phyloP scores from a whole-genome alignment of 345 rosid genomes.

The Brassica juncea region DNA sequence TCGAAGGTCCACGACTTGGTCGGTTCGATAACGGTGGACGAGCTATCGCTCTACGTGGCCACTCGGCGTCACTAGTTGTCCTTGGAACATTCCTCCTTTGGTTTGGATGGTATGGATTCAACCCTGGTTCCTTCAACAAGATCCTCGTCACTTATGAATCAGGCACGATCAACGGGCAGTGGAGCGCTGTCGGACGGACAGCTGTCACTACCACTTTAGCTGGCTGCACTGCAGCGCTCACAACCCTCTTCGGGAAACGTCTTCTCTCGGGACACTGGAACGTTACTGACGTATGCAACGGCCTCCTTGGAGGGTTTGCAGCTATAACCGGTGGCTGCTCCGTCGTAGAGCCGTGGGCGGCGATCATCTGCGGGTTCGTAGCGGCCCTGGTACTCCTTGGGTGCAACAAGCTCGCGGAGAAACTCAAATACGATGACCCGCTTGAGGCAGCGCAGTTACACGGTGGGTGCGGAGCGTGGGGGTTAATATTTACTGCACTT shows the following conservation, averaged over 20 bases:
- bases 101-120: not conserved
- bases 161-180: not conserved
- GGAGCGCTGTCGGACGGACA: not conserved
- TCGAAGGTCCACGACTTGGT: not conserved
- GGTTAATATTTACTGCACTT: constrained; percentile 66
- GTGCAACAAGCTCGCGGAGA: not conserved
- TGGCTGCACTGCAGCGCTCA: not conserved
- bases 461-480: constrained; percentile 86
- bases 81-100: not conserved
- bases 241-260: not conserved
- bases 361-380: not conserved
- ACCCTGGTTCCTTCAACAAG: not conserved
- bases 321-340: not conserved
- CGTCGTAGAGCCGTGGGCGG: not conserved
- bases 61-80: not conserved
- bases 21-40: not conserved
- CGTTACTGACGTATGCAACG: not conserved
- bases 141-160: not conserved
- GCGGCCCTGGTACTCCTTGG: not conserved
- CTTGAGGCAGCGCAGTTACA: constrained; percentile 78
- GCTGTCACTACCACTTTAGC: not conserved
- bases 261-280: not conserved
- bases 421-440: constrained; percentile 56
- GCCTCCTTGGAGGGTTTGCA: not conserved
- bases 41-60: not conserved